Evolutionary conservation across 2,329 filamentous ascomycete genomes (phyloP), one percentile per base, ranked within the genome.

Genomic region (Fusarium armeniacum): DNA sequence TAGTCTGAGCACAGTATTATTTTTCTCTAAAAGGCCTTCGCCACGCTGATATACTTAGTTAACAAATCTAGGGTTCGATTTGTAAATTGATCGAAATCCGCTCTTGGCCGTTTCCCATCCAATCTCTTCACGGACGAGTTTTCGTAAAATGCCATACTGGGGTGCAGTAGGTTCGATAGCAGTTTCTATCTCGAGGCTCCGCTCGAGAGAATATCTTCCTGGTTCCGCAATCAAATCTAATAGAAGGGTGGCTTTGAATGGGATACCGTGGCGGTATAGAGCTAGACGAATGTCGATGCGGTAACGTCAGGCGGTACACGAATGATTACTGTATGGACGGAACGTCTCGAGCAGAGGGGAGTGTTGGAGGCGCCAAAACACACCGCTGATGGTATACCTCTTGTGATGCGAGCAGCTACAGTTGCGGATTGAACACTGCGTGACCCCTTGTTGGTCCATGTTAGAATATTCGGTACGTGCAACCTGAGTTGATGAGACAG

Each of bases 311-410:
- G 11, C 49, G 6, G 52, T 51, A 3, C 65, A 65, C 2, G 4
- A 6, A 6, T 28, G 2, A 6, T 43, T 46, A 6, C 55, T 6
- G 24, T 62, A 67, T 8, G 62, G 1, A 2, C 22, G 43, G 7
- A 58, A 43, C 1, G 58, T 28, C 13, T 57, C 50, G 2, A 43
- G 13, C 11, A 62, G 15, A 6, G 57, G 52, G 1, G 46, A 41
- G 47, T 62, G 62, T 22, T 66, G 52, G 4, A 66, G 13, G 22
- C 22, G 26, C 65, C 57, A 67, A 16, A 50, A 62, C 1, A 26
- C 47, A 33, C 65, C 65, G 5, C 12, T 46, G 9, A 28, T 12
- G 26, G 24, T 38, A 5, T 9, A 10, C 1, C 35, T 54, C 5
- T 28, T 58, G 9, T 62, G 62, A 1, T 57, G 58, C 26, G 53